Conservation (phyloP, 805 yeast species). For the Lipomyces kockii region DNA sequence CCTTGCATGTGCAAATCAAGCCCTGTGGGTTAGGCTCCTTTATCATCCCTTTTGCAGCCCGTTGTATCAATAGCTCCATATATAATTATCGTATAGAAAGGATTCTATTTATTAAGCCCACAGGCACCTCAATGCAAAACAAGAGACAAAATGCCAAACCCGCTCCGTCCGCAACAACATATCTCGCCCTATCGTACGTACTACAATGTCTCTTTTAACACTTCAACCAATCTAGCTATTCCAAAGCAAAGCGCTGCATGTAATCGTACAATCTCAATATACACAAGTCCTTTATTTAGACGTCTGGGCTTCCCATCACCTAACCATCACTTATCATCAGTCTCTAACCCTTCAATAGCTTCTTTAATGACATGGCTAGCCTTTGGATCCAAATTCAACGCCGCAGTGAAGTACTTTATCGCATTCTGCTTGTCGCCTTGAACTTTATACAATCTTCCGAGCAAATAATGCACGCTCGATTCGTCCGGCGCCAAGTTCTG, state of each 20-base stretch:
- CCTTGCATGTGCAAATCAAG: neutral
- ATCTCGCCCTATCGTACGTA: neutral
- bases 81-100: neutral
- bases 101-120: neutral
- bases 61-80: too few relatives aligned
- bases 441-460: constrained; percentile 84
- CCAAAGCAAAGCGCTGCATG: neutral
- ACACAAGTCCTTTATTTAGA: neutral
- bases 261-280: neutral
- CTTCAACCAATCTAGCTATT: neutral
- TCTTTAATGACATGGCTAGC: constrained; percentile 70
- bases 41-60: neutral
- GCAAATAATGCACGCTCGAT: constrained; percentile 85
- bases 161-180: neutral
- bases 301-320: neutral
- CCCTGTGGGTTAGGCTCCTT: neutral
- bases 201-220: neutral
- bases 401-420: constrained; percentile 81
- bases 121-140: neutral
- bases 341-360: constrained; percentile 61
- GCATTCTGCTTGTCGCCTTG: constrained; percentile 78
- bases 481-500: constrained; percentile 88
- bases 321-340: constrained; percentile 9
- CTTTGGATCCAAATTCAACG: constrained; percentile 89
- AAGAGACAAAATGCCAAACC: constrained; percentile 1